Evolutionary conservation across 495 filamentous ascomycete species (phyloP), one percentile per base, ranked within the genome.

Genomic region (Thermothielavioides terrestris): DNA sequence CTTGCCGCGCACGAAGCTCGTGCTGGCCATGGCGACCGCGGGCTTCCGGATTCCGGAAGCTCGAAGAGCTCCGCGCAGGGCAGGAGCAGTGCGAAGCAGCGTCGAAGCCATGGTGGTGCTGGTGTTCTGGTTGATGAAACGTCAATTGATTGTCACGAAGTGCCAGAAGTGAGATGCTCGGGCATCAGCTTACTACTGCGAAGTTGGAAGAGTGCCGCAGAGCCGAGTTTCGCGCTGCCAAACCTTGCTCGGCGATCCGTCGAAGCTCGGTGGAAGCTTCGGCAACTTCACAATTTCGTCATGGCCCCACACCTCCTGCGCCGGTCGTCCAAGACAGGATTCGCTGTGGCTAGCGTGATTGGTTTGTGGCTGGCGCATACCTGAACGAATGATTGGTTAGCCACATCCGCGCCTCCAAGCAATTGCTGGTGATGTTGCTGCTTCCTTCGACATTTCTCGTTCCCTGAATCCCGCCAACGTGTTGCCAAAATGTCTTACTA

Each of bases 1-100:
- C 75, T 96, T 97, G 67, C 82, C 81, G 56, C 88, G 79, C 57
- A 79, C 72, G 63, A 94, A 90, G 65, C 80, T 82, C 57, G 82
- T 82, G 67, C 78, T 80, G 47, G 79, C 77, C 60, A 83, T 65
- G 52, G 78, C 77, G 60, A 80, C 77, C 57, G 72, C 65, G 50
- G 66, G 63, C 62, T 69, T 65, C 52, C 54, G 46, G 42, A 65
- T 67, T 56, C 64, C 57, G 17, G 62, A 60, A 55, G 58, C 60
- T 45, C 62, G 68, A 62, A 75, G 67, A 65, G 72, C 65, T 50
- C 66, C 69, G 53, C 66, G 70, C 30, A 60, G 68, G 37, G 64
- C 64, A 43, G 69, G 67, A 30, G 60, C 62, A 32, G 77, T 70
- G 56, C 79, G 77, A 41, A 78, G 63, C 27, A 81, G 70, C 20